Base-by-base conservation (phyloP, 768 basidiomycete species). In the Russula griseocarnosa region DNA sequence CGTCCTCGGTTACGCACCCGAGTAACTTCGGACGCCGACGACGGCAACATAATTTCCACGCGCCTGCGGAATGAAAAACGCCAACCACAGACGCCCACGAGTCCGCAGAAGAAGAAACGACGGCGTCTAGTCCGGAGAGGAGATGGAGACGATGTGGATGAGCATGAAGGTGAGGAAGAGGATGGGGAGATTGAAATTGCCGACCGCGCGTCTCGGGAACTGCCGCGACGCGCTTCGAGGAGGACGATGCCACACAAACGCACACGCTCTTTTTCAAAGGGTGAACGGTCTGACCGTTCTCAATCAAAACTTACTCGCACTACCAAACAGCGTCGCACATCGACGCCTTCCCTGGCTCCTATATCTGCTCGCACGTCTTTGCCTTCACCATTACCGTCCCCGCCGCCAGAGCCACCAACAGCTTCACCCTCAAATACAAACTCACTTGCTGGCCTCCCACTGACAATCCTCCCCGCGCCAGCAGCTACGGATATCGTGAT, bases 381-480 rank as follows among this genome's bases (percentile, higher is more conserved):
- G 3, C 18, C 20, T 9, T 30, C 52, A 5, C 28, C 55, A 0
- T 20, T 53, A 5, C 54, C 53, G 1, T 14, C 47, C n/a, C 58
- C 14, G 5, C 38, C 11, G 6, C 24, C 38, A 11, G 47, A 32
- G 8, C 28, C 58, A 8, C 24, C 26, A 3, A 18, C 52, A 1
- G 22, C 11, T 30, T 20, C 54, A 9, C 44, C 59, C 1, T 30
- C 28, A 3, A 32, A 55, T 16, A 47, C 30, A 22, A 34, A 60
- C 47, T 20, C 53, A 4, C 53, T 60, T 22, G 26, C 36, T 0
- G 63, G 38, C 24, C 63, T 55, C 6, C 63, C 59, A 5, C 32
- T 65, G 40, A 55, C 30, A 0, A 61, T 61, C 20, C 49, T 65
- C 0, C 63, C 63, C 0, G 46, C 38, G 9, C 63, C 63, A 0